Conservation (phyloP, 2,329 filamentous ascomycete species). For the Eutypa lata region DNA sequence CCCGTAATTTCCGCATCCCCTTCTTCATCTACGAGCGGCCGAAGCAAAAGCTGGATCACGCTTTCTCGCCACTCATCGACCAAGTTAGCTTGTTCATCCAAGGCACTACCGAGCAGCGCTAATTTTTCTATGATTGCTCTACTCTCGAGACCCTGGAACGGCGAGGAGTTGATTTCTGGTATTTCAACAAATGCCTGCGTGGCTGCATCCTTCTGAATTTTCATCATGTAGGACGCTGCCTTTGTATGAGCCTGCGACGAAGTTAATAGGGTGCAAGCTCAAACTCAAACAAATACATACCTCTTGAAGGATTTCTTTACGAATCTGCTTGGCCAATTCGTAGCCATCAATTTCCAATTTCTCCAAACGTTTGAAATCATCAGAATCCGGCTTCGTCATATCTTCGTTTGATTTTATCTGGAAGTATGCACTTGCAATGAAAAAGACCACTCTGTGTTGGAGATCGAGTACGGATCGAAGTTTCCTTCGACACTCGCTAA, state of each 20-base stretch:
- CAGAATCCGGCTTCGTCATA: conserved; percentile 63
- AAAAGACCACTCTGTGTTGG: conserved; percentile 80
- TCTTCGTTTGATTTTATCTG: conserved; percentile 73
- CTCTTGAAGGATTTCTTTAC: conserved; percentile 71
- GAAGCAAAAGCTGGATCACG: conserved; percentile 68
- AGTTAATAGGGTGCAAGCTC: not conserved
- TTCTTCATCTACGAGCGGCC: conserved; percentile 81
- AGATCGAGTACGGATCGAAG: conserved; percentile 74
- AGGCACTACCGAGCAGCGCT: conserved; percentile 58
- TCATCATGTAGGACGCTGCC: conserved; percentile 62
- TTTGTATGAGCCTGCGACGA: conserved; percentile 37
- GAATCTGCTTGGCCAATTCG: conserved; percentile 71
- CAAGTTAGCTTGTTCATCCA: conserved; percentile 70
- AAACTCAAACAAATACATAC: not conserved
- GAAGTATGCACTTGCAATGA: conserved; percentile 77
- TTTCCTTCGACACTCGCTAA: conserved; percentile 60
- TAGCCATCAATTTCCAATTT: conserved; percentile 71
- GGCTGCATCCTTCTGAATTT: conserved; percentile 51
- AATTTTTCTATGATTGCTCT: conserved; percentile 63
- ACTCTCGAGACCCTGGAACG: conserved; percentile 69
- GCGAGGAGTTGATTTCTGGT: conserved; percentile 53
- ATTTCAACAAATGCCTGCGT: conserved; percentile 59
- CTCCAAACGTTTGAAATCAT: conserved; percentile 64
- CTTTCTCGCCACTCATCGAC: conserved; percentile 73
- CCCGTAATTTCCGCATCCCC: conserved; percentile 71